Evolutionary conservation across 805 yeast genomes (phyloP).

Genomic region (Yamadazyma paraphyllophila): DNA sequence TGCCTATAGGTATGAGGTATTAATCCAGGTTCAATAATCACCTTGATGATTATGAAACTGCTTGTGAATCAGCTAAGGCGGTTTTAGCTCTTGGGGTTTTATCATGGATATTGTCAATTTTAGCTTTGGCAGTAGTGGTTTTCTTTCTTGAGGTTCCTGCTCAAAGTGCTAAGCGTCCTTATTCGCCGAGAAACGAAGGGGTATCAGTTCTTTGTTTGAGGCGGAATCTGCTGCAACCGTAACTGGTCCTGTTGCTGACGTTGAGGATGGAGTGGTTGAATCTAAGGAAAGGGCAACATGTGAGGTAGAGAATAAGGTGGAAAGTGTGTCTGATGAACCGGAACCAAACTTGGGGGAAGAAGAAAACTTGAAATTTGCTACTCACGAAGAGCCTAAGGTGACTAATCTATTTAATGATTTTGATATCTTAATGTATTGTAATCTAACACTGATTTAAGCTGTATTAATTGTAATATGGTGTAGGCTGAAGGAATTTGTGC

Average conservation of each 20-base stretch:
- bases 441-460: too few relatives aligned
- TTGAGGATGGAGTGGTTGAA: neutral
- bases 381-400: neutral
- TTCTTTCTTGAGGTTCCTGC: slow-evolving; percentile 18
- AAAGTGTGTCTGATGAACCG: neutral
- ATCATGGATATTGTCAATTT: slow-evolving; percentile 20
- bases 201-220: slow-evolving; percentile 1
- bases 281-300: neutral
- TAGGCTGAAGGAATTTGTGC: too few relatives aligned
- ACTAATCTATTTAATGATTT: neutral
- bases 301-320: neutral
- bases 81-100: slow-evolving; percentile 20
- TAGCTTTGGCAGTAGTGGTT: slow-evolving; percentile 17
- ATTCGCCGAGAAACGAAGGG: neutral
- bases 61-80: slow-evolving; percentile 23
- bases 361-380: neutral
- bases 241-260: neutral
- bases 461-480: too few relatives aligned
- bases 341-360: neutral
- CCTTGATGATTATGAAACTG: slow-evolving; percentile 1
- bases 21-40: too few relatives aligned
- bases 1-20: too few relatives aligned
- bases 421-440: too few relatives aligned
- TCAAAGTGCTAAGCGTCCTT: slow-evolving; percentile 1
- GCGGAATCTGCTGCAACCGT: neutral